A percentile compares a stretch with the other conserved stretches of the same genome.
Evolutionary conservation across 2,329 filamentous ascomycete species (phyloP).

Genomic region (Pyrenophora seminiperda): DNA sequence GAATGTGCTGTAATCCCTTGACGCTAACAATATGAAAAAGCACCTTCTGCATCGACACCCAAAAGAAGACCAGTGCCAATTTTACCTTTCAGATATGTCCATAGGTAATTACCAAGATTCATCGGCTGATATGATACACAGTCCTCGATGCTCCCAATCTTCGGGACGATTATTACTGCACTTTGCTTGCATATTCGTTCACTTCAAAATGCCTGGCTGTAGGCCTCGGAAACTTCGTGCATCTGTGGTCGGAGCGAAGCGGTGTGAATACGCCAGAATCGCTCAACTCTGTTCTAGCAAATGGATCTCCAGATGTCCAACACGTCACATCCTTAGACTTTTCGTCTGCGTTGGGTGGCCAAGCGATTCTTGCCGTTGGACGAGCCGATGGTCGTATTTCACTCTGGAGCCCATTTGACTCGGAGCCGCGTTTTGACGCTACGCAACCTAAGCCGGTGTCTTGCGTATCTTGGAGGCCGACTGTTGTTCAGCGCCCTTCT

Average conservation of each 20-base stretch:
- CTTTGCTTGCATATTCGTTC: slow-evolving; percentile 81
- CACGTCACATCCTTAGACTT: slow-evolving; percentile 87
- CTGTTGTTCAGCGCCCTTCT: slow-evolving; percentile 57
- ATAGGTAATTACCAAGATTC: neutral
- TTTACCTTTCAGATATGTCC: slow-evolving; percentile 75
- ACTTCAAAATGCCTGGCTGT: slow-evolving; percentile 79
- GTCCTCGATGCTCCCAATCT: slow-evolving; percentile 86
- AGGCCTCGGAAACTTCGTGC: slow-evolving; percentile 77
- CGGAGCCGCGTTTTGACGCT: slow-evolving; percentile 73
- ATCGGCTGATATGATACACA: slow-evolving; percentile 54
- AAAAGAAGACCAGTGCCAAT: slow-evolving; percentile 61
- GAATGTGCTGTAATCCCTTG: neutral
- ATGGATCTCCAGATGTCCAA: slow-evolving; percentile 24
- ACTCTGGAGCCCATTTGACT: slow-evolving; percentile 77
- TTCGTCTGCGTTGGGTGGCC: slow-evolving; percentile 76
- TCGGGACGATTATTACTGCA: slow-evolving; percentile 96
- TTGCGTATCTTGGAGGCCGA: slow-evolving; percentile 81
- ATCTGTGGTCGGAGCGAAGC: slow-evolving; percentile 81
- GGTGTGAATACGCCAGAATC: slow-evolving; percentile 67
- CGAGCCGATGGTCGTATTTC: slow-evolving; percentile 76
- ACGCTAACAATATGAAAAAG: slow-evolving; percentile 21
- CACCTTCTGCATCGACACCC: slow-evolving; percentile 33
- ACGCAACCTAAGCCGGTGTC: slow-evolving; percentile 74
- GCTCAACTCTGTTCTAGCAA: slow-evolving; percentile 57
- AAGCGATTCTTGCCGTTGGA: slow-evolving; percentile 83